These are phyloP conservation scores for Pseudofabraea citricarpa DNA, from an alignment of 2,329 filamentous ascomycete genomes.

Conservation along the genomic window DNA sequence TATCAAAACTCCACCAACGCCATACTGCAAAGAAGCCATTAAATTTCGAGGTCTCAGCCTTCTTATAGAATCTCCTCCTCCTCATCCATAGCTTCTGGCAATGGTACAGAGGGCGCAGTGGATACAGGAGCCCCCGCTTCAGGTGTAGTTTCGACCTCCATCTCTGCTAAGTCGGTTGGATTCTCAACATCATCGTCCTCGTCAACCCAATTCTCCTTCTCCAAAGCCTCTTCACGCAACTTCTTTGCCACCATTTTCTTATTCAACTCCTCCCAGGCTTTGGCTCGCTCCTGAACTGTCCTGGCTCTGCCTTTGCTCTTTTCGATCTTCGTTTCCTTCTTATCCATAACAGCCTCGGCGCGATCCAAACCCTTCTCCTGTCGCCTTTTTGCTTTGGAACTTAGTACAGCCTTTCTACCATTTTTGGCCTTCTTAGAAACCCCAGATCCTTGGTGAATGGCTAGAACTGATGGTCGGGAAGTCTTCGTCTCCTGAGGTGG, in stretches of 20 bases:
- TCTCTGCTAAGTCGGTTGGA: conserved; percentile 12
- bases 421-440: conserved; percentile 62
- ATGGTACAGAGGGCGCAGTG: conserved; percentile 4
- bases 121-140: conserved; percentile 2
- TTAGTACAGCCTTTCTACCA: conserved; percentile 48
- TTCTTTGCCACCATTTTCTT: conserved; percentile 28
- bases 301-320: conserved; percentile 47
- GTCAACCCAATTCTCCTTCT: conserved; percentile 17
- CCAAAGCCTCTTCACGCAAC: conserved; percentile 17
- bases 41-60: conserved; percentile 2
- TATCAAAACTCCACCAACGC: conserved; percentile 13
- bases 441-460: conserved; percentile 61
- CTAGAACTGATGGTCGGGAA: conserved; percentile 61
- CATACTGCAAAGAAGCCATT: conserved; percentile 11
- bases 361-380: conserved; percentile 54
- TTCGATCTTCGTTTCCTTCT: conserved; percentile 50
- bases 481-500: conserved; percentile 43
- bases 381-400: conserved; percentile 48
- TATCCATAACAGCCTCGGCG: conserved; percentile 55
- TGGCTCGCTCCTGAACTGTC: conserved; percentile 43
- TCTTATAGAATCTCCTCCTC: conserved; percentile 24
- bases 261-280: conserved; percentile 57
- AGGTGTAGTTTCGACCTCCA: conserved; percentile 6
- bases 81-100: conserved; percentile 10
- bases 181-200: conserved; percentile 11